Evolutionary conservation across 371 early-diverging fungal genomes (phyloP), one percentile per base, ranked within the genome.

Genomic region (Mortierella sp.): DNA sequence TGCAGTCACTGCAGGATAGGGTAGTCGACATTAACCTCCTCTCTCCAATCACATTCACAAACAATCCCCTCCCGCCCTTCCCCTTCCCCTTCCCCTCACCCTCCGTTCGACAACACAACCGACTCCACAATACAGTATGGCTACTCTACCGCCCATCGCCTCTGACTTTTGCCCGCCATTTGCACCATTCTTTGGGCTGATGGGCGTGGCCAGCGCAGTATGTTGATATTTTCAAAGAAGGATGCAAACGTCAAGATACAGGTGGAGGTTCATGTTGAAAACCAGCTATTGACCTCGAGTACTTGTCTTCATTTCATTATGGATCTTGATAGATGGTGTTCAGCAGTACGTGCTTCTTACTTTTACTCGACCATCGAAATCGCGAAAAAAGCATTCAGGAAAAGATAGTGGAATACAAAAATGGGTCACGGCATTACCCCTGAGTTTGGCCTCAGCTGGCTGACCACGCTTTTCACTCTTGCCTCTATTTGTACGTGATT

Each of bases 171-270:
- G 86, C 51, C 86, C 86, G 34, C 70, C 66, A 27, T 90, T 83
- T 66, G 86, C 91, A 47, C 84, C 90, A 37, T 90, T 90, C 79
- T 89, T 90, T 64, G 91, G 91, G 8, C 86, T 90, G 70, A 88
- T 87, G 63, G 91, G 91, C 19, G 84, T 87, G 1, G 82, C 84
- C 26, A 64, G 83, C n/a, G 90, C 91, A 48, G 80, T 80, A 80
- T 7, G 65, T 51, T 43, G 32, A 12, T 21, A n/a, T n/a, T n/a
- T 28, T 26, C 26, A 19, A 23, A 24, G n/a, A 23, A 23, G 7
- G 4, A n/a, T 49, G 37, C n/a, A 50, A 6, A 0, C 11, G 28
- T 8, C 9, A 27, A 24, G n/a, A n/a, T n/a, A n/a, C n/a, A n/a
- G n/a, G n/a, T n/a, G n/a, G n/a, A n/a, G n/a, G n/a, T n/a, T n/a